Conservation (phyloP, 2,329 filamentous ascomycete genomes). For the Capronia americana region DNA sequence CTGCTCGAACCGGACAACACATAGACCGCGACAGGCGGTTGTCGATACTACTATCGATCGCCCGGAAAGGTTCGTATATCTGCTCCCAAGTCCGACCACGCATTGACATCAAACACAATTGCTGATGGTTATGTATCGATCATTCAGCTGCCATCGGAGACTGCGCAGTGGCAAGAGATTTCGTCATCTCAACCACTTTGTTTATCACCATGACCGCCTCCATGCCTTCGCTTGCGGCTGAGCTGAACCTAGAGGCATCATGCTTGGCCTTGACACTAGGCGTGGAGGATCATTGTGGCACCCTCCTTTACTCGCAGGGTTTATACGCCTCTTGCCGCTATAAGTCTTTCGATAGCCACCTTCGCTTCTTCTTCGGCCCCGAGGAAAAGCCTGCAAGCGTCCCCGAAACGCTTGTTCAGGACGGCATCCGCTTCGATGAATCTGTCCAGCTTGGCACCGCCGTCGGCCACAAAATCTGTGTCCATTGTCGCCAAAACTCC, state of each 20-base stretch:
- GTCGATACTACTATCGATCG: too few species aligned
- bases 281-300: not conserved
- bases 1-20: too few species aligned
- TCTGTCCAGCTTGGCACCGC: not conserved
- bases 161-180: not conserved
- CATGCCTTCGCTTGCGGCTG: not conserved
- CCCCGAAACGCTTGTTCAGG: not conserved
- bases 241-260: not conserved
- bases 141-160: not conserved
- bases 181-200: not conserved
- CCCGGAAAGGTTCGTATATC: not conserved
- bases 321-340: not conserved
- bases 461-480: not conserved
- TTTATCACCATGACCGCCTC: not conserved
- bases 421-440: not conserved
- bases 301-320: not conserved
- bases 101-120: not conserved
- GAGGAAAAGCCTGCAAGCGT: not conserved
- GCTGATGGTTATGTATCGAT: not conserved
- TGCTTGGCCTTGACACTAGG: not conserved
- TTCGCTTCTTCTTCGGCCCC: not conserved
- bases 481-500: slow-evolving; percentile 1
- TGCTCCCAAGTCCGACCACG: not conserved
- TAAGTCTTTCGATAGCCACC: not conserved
- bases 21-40: too few species aligned